Evolutionary conservation across 2,329 filamentous ascomycete genomes (phyloP).

Genomic region (Calonectria fujianensis): DNA sequence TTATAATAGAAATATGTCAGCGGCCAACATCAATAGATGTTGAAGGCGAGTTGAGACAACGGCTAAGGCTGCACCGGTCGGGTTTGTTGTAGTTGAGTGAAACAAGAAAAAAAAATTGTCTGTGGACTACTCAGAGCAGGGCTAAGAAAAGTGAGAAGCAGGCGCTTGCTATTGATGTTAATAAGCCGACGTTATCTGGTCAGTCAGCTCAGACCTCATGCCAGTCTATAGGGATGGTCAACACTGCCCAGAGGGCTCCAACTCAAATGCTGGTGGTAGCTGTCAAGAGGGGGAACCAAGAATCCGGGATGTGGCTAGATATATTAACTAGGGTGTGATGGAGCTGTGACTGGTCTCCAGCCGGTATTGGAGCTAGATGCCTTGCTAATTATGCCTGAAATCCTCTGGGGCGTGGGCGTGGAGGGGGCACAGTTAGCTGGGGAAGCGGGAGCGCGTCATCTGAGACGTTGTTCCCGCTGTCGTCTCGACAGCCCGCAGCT

Average conservation of each 20-base stretch:
- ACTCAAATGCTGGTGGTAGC: constrained; percentile 3
- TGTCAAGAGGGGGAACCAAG: constrained; percentile 1
- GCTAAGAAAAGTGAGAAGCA: constrained; percentile 9
- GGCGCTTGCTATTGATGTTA: constrained; percentile 16
- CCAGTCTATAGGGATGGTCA: constrained; percentile 21
- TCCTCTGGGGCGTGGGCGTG: neutral
- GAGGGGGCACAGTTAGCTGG: constrained; percentile 18
- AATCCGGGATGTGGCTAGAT: constrained; percentile 36
- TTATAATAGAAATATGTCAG: neutral
- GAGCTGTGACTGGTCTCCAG: constrained; percentile 8
- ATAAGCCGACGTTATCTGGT: constrained; percentile 33
- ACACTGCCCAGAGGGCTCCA: neutral
- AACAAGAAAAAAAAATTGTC: neutral
- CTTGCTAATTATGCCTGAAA: constrained; percentile 3
- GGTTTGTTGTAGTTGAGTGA: neutral
- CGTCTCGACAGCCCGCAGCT: neutral
- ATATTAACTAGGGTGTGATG: constrained; percentile 18
- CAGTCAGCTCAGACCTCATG: constrained; percentile 32
- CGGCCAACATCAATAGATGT: neutral
- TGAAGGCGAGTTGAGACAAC: neutral
- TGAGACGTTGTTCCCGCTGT: constrained; percentile 30
- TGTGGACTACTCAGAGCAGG: constrained; percentile 6
- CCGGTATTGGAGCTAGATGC: neutral
- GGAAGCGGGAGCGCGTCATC: constrained; percentile 26
- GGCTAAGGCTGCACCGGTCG: neutral